A percentile compares a stretch with the other conserved stretches of the same genome.
These are phyloP conservation scores for Chlamydomonas incerta DNA, from an alignment of 139 green algal species.

Conservation along the genomic window DNA sequence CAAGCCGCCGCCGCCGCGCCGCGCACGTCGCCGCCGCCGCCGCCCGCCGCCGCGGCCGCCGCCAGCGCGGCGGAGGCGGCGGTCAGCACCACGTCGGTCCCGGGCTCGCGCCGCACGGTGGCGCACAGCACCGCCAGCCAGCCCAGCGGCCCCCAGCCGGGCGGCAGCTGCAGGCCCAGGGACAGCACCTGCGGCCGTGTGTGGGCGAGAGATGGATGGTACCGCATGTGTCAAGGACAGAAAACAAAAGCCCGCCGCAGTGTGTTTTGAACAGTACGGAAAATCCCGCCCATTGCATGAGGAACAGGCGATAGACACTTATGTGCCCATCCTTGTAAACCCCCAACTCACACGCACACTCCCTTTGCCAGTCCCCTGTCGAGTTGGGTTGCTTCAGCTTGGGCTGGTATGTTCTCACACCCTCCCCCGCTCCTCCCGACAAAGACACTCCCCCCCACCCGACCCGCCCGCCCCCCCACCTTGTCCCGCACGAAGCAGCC, in stretches of 20 bases:
- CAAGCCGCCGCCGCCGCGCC: not conserved
- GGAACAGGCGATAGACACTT: too few relatives aligned
- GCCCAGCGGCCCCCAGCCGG: slow-evolving; percentile 56
- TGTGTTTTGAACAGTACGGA: too few relatives aligned
- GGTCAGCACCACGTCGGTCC: slow-evolving; percentile 45
- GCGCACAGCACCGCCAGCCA: slow-evolving; percentile 69
- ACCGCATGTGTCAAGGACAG: too few relatives aligned
- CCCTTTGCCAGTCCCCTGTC: too few relatives aligned
- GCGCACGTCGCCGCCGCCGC: not conserved
- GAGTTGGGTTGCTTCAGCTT: too few relatives aligned
- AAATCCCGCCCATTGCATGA: too few relatives aligned
- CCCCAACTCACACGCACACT: too few relatives aligned
- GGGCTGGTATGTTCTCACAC: too few relatives aligned
- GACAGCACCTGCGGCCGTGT: not conserved
- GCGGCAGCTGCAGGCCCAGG: slow-evolving; percentile 55
- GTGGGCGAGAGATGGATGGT: too few relatives aligned
- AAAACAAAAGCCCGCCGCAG: too few relatives aligned
- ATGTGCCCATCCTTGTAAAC: too few relatives aligned
- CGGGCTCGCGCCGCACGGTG: slow-evolving; percentile 41
- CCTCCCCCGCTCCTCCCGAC: not conserved
- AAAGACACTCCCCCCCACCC: not conserved
- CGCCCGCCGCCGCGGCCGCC: not conserved
- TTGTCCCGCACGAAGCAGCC: slow-evolving; percentile 55
- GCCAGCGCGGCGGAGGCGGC: slow-evolving; percentile 50
- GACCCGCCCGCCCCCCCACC: slow-evolving; percentile 6